Base-by-base conservation (phyloP, 495 filamentous ascomycete genomes). In the Letharia lupina region DNA sequence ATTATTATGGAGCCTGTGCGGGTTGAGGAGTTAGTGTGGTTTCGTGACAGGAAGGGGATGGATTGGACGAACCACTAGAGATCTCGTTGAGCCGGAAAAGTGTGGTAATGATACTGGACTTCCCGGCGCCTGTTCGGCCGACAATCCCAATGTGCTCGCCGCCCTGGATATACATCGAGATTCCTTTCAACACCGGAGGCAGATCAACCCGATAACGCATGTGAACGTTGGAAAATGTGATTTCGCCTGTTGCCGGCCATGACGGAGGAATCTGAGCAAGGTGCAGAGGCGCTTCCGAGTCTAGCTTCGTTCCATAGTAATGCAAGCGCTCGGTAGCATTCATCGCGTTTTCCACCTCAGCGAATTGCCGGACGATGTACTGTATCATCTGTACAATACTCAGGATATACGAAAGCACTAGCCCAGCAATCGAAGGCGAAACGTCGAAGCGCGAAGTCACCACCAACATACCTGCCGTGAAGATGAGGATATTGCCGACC, bases 221-320 rank as follows among this genome's bases (percentile, higher is more conserved):
- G 10, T 64, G 50, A 0, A 75, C 61, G 57, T 77, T 61, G 7
- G 61, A 20, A 35, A 77, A 69, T 2, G 61, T 50, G 18, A 80
- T 70, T 1, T 20, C 61, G 33, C 77, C 78, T 12, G 64, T 13
- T 0, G 42, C 15, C 3, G 76, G 78, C 75, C 76, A 78, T 11
- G 61, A 66, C 20, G 48, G 52, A 31, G 65, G 68, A 18, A 61
- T n/a, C 11, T 54, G 35, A 9, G 47, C 33, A 1, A 87, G 83
- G 68, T 90, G 86, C 23, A 93, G 79, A 0, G 91, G 90, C 0
- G 91, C 87, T 74, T 98, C 93, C 72, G 93, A 86, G 65, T 95
- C 91, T 2, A 98, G 85, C 61, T 88, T 69, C 8, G 84, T 91
- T 47, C 91, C 92, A 37, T 89, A 89, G 70, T 87, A 85, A 4